Base-by-base conservation (phyloP, 768 basidiomycete species). In the Trichaptum fuscoviolaceum region DNA sequence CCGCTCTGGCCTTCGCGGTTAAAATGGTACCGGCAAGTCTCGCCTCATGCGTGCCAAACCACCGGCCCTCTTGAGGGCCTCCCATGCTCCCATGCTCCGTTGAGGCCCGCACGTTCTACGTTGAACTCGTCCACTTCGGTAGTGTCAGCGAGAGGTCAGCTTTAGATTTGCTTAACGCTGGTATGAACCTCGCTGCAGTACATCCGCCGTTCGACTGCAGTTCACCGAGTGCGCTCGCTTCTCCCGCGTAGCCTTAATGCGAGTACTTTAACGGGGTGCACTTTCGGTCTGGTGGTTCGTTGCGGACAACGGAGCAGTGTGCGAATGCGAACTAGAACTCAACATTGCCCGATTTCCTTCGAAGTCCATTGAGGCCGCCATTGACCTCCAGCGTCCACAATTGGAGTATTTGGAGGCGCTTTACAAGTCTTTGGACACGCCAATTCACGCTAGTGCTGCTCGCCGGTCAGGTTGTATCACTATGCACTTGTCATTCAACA, bases 1-100 rank as follows among this genome's bases (percentile, higher is more conserved):
- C 82, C 95, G 96, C 76, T 98, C 97, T 78, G 96, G 96, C 86
- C 90, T 98, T 35, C 96, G 95, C 77, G 96, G 96, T 78, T 93
- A 95, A 83, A 98, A 98, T 80, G 96, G 96, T 87, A 95, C 95
- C 74, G 96, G 96, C 73, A 98, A 98, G 85, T 94, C 92, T n/a
- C 1, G 94, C 92, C 87, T 94, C 77, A 94, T 95, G 93, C 88
- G 92, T 70, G 92, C 93, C 68, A 95, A 77, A 92, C 88, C 80
- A 95, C 93, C 73, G 93, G 91, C 67, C 96, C 97, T 81, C 95
- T 98, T 72, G 96, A 98, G 75, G 96, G 96, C 72, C 97, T 98
- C 91, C 96, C 96, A 12, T n/a, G n/a, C n/a, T n/a, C n/a, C n/a
- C n/a, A n/a, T 96, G 95, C 23, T 93, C 95, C 65, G 93, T 96